Percentiles rank a stretch among this genome's conserved stretches.
Conservation (phyloP, 495 filamentous ascomycete species). For the Xylaria intraflava region DNA sequence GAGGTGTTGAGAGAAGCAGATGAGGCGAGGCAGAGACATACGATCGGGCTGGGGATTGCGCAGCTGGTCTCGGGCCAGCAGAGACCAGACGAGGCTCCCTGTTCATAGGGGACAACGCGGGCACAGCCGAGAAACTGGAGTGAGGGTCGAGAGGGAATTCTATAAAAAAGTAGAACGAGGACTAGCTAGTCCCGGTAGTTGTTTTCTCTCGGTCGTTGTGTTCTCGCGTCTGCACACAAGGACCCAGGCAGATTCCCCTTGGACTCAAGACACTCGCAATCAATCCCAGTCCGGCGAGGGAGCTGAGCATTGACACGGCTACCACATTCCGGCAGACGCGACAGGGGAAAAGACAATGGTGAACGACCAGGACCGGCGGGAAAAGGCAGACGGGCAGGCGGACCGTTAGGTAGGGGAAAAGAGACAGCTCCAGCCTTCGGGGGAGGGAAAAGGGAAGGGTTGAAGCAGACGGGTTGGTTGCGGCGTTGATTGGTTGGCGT, state of each 20-base stretch:
- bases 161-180: constrained; percentile 7
- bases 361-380: constrained; percentile 5
- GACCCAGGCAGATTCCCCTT: neutral
- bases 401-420: neutral
- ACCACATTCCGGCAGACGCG: constrained; percentile 43
- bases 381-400: neutral
- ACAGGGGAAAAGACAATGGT: constrained; percentile 11
- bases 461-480: constrained; percentile 10
- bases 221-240: neutral
- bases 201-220: neutral
- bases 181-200: neutral
- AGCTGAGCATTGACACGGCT: constrained; percentile 45
- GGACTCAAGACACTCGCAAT: constrained; percentile 19
- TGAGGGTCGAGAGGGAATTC: constrained; percentile 8
- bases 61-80: constrained; percentile 50
- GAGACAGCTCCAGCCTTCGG: constrained; percentile 9
- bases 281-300: constrained; percentile 48
- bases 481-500: constrained; percentile 21
- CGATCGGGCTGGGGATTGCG: constrained; percentile 45
- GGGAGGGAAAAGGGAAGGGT: constrained; percentile 8
- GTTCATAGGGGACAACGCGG: constrained; percentile 39
- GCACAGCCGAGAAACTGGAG: constrained; percentile 21
- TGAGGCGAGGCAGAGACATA: constrained; percentile 9
- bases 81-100: constrained; percentile 44
- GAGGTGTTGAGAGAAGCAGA: neutral